phyloP scores from a whole-genome alignment of 331 rosid genomes.

The Pyracantha coccinea region DNA sequence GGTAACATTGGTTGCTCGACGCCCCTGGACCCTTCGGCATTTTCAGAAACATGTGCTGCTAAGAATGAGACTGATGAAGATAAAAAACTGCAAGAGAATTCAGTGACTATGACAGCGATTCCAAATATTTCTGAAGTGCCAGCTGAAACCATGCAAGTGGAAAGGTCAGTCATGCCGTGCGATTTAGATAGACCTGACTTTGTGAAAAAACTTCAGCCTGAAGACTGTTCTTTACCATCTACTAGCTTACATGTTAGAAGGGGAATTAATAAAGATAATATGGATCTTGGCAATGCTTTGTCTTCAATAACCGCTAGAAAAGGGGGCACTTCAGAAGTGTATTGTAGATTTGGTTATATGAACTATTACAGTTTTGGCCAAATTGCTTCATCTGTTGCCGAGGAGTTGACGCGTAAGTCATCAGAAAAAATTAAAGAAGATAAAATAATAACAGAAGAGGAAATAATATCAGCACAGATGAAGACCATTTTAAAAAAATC shows the following conservation, averaged over 20 bases:
- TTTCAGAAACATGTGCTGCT: conserved; percentile 28
- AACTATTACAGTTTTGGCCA: conserved; percentile 75
- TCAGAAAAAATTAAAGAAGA: conserved; percentile 49
- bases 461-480: conserved; percentile 60
- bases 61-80: conserved; percentile 30
- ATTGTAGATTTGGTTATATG: conserved; percentile 34
- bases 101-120: conserved; percentile 35
- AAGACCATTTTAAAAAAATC: conserved; percentile 64
- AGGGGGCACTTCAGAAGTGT: conserved; percentile 20
- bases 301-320: conserved; percentile 16
- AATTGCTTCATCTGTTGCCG: conserved; percentile 59
- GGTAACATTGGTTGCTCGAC: conserved; percentile 19
- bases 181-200: conserved; percentile 28
- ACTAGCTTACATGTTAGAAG: not conserved
- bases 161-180: conserved; percentile 29
- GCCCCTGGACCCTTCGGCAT: conserved; percentile 20
- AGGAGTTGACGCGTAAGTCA: conserved; percentile 48
- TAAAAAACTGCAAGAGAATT: conserved; percentile 35
- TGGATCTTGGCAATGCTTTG: too few relatives aligned
- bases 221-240: conserved; percentile 28
- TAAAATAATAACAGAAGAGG: conserved; percentile 51
- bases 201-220: conserved; percentile 18
- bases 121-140: conserved; percentile 49
- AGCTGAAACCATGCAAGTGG: conserved; percentile 38
- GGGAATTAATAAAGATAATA: too few relatives aligned